phyloP scores from a whole-genome alignment of 2,329 filamentous ascomycete species.

The Hyphodiscus sp. region DNA sequence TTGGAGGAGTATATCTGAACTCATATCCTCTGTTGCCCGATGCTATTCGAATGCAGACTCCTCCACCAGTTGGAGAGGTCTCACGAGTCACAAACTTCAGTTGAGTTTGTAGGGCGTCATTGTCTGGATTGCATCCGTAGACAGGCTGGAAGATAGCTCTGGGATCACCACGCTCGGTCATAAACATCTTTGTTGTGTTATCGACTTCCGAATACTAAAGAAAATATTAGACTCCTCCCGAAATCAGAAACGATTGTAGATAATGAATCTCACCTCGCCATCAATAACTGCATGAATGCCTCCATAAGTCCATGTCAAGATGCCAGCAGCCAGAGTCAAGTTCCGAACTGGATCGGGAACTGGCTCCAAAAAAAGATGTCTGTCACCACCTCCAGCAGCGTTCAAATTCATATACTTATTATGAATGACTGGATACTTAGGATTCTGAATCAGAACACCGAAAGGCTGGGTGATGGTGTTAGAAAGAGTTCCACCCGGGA shows the following conservation, averaged over 20 bases:
- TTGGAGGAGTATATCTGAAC: constrained; percentile 37
- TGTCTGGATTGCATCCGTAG: constrained; percentile 38
- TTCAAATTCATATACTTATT: constrained; percentile 33
- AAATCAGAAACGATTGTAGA: neutral
- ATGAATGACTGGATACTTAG: constrained; percentile 32
- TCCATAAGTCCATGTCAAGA: constrained; percentile 30
- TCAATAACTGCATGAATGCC: constrained; percentile 39
- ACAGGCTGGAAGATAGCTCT: constrained; percentile 35
- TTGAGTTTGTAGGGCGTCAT: constrained; percentile 34
- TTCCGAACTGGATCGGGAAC: too few relatives aligned
- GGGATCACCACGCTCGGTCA: constrained; percentile 39
- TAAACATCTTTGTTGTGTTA: constrained; percentile 43
- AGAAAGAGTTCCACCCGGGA: constrained; percentile 26
- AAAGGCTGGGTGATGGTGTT: constrained; percentile 32
- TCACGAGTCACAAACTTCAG: constrained; percentile 30
- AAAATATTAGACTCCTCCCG: neutral
- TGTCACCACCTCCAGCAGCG: too few relatives aligned
- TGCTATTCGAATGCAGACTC: constrained; percentile 35
- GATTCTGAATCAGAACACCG: constrained; percentile 33
- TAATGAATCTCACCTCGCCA: constrained; percentile 35
- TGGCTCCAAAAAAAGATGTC: too few relatives aligned
- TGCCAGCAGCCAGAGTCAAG: too few relatives aligned
- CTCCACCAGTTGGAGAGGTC: constrained; percentile 29
- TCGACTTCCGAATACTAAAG: constrained; percentile 35
- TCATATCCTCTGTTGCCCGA: constrained; percentile 32